phyloP scores from a whole-genome alignment of 305 asterid species.

The Rubia tinctorum region DNA sequence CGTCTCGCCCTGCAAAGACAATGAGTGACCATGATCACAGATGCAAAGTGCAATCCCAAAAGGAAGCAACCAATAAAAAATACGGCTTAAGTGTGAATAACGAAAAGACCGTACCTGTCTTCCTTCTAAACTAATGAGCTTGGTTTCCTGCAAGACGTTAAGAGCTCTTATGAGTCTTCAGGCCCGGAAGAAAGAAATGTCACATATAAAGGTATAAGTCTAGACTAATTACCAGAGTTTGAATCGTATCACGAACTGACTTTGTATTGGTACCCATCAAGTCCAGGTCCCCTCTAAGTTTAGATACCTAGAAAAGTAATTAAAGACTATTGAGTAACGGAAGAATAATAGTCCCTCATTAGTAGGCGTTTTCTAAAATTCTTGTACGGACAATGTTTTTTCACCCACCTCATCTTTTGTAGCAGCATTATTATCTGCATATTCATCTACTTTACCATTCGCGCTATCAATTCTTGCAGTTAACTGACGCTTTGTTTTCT shows the following conservation, averaged over 20 bases:
- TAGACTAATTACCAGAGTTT: no score
- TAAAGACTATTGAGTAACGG: conserved; percentile 18
- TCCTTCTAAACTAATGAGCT: conserved; percentile 74
- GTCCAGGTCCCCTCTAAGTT: conserved; percentile 61
- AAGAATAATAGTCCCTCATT: conserved; percentile 13
- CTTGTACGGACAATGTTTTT: conserved; percentile 4
- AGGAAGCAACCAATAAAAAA: neutral
- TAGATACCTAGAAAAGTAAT: conserved; percentile 48
- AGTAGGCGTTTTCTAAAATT: neutral
- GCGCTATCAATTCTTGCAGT: conserved; percentile 70
- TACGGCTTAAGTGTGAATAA: neutral
- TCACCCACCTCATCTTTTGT: conserved; percentile 68
- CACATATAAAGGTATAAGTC: no score
- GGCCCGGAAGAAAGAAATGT: neutral
- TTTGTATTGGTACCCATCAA: conserved; percentile 27
- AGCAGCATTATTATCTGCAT: conserved; percentile 51
- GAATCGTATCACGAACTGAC: no score
- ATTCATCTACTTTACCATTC: conserved; percentile 77
- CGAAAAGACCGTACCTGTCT: conserved; percentile 59
- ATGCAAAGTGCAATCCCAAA: conserved; percentile 4
- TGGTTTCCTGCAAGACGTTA: conserved; percentile 62
- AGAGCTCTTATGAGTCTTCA: conserved; percentile 18
- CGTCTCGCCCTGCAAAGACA: conserved; percentile 48
- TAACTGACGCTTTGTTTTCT: conserved; percentile 79
- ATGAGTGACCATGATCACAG: conserved; percentile 17